phyloP scores from a whole-genome alignment of 768 basidiomycete species.

The Trametes punicea region DNA sequence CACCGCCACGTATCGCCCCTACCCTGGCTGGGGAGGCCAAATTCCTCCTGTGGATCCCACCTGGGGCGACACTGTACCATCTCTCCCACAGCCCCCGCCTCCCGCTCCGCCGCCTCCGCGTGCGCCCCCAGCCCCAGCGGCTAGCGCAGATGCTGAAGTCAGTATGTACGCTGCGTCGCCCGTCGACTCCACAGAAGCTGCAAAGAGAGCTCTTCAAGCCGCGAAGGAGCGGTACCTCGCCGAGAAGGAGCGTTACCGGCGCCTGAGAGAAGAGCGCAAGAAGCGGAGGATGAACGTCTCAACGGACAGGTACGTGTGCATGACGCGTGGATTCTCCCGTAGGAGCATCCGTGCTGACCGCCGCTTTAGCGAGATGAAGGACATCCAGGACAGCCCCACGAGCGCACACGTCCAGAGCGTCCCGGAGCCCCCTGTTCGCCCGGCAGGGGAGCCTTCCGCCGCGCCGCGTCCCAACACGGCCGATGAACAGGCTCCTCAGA shows the following conservation, averaged over 20 bases:
- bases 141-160: conserved; percentile 14
- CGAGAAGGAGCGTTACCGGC: conserved; percentile 67
- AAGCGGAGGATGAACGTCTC: conserved; percentile 21
- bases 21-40: background rate
- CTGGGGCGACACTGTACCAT: conserved; percentile 10
- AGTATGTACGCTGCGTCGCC: conserved; percentile 19
- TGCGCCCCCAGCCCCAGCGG: background rate
- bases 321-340: background rate
- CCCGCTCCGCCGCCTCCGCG: conserved; percentile 20
- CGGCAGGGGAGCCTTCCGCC: conserved; percentile 19
- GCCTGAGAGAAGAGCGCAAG: conserved; percentile 47
- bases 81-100: conserved; percentile 15
- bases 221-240: conserved; percentile 67
- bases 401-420: too few relatives aligned
- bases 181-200: conserved; percentile 17
- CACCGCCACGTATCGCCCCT: background rate
- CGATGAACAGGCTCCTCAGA: conserved; percentile 35
- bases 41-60: conserved; percentile 4
- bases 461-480: background rate
- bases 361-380: conserved; percentile 9
- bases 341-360: conserved; percentile 11
- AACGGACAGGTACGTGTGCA: conserved; percentile 21
- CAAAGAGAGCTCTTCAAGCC: conserved; percentile 45
- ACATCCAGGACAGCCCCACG: conserved; percentile 9
- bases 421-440: conserved; percentile 3